Conservation (phyloP, 2,329 filamentous ascomycete species). For the Simplicillium sp. region DNA sequence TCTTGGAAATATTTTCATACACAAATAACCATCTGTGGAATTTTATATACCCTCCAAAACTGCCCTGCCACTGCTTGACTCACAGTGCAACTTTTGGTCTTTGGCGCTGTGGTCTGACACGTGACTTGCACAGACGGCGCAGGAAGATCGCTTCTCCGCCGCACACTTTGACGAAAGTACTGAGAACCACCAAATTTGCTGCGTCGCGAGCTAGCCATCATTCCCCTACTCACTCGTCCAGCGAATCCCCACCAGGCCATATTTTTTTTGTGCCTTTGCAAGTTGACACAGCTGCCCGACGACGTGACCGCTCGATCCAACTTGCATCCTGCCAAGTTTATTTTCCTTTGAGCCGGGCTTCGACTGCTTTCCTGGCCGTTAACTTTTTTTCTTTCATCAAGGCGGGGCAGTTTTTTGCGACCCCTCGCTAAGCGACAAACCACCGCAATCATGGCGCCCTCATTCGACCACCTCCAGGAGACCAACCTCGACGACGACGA, state of each 20-base stretch:
- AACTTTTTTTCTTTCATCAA: constrained; percentile 2
- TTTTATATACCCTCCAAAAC: too few relatives aligned
- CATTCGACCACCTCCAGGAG: constrained; percentile 86
- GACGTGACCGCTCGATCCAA: too few relatives aligned
- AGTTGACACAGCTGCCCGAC: too few relatives aligned
- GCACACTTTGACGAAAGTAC: constrained; percentile 27
- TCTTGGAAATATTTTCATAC: too few relatives aligned
- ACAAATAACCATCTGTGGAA: too few relatives aligned
- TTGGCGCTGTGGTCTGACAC: constrained; percentile 12
- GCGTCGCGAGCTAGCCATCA: constrained; percentile 10
- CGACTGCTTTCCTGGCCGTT: too few relatives aligned
- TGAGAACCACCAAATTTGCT: constrained; percentile 29
- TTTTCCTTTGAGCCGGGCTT: too few relatives aligned
- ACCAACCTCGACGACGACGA: constrained; percentile 80
- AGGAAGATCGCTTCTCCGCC: constrained; percentile 30
- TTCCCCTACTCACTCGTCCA: constrained; percentile 11
- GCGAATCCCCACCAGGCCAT: constrained; percentile 6
- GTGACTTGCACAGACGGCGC: constrained; percentile 28
- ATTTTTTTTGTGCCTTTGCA: constrained; percentile 5
- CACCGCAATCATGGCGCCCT: constrained; percentile 66
- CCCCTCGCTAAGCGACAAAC: constrained; percentile 20
- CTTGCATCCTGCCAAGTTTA: too few relatives aligned
- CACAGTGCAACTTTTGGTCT: too few relatives aligned
- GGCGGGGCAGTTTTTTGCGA: constrained; percentile 26
- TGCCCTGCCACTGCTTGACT: too few relatives aligned